Evolutionary conservation across 2,329 filamentous ascomycete genomes (phyloP).

Genomic region (Drechslerella coelobrocha): DNA sequence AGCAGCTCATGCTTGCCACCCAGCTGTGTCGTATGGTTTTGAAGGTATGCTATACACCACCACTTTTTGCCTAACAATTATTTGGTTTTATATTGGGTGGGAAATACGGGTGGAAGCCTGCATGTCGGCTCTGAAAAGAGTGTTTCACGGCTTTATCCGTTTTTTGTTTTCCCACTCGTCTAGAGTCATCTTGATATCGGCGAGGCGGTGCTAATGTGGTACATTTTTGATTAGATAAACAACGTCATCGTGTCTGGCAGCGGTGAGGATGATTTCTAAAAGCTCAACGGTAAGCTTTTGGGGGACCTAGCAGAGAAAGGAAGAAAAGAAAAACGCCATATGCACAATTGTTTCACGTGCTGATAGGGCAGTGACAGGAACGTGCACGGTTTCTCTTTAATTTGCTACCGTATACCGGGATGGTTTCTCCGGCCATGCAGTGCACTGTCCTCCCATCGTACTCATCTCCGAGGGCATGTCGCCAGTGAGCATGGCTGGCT

Average conservation of each 20-base stretch:
- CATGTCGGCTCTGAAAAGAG: slow-evolving; percentile 23
- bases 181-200: neutral
- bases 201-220: slow-evolving; percentile 32
- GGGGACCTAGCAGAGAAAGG: neutral
- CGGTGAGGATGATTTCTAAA: slow-evolving; percentile 56
- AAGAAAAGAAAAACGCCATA: slow-evolving; percentile 22
- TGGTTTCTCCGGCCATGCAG: slow-evolving; percentile 47
- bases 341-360: slow-evolving; percentile 47
- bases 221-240: slow-evolving; percentile 51
- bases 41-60: slow-evolving; percentile 67
- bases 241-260: slow-evolving; percentile 56
- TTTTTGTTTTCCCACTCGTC: slow-evolving; percentile 10
- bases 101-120: slow-evolving; percentile 16
- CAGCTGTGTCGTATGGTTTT: slow-evolving; percentile 98
- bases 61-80: slow-evolving; percentile 70
- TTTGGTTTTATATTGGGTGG: slow-evolving; percentile 70
- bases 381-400: slow-evolving; percentile 10
- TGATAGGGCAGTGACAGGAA: slow-evolving; percentile 19
- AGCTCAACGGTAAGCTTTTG: neutral
- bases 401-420: slow-evolving; percentile 1
- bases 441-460: slow-evolving; percentile 21
- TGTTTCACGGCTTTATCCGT: slow-evolving; percentile 38
- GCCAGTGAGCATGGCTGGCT: neutral
- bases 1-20: slow-evolving; percentile 93
- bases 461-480: slow-evolving; percentile 2